These are phyloP conservation scores for Theobroma grandiflorum DNA, from an alignment of 441 rosid species.

Conservation along the genomic window DNA sequence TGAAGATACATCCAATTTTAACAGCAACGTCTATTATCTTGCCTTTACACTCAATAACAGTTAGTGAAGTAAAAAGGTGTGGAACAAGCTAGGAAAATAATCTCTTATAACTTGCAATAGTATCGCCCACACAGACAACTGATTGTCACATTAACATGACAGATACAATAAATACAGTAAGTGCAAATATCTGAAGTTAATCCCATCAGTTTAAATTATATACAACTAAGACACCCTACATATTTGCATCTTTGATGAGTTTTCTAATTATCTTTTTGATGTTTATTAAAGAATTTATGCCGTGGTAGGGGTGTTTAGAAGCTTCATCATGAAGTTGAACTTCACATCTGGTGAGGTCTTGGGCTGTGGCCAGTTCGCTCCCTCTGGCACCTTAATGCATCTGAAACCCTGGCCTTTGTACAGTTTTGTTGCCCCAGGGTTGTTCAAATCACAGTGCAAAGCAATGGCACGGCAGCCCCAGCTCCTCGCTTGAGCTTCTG, in stretches of 20 bases:
- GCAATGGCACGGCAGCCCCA: conserved; percentile 92
- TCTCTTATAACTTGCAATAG: background rate
- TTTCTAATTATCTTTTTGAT: background rate
- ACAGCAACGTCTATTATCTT: background rate
- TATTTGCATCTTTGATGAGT: conserved; percentile 8
- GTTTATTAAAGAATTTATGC: conserved; percentile 20
- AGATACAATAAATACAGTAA: background rate
- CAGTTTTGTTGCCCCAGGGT: conserved; percentile 70
- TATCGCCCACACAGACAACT: background rate
- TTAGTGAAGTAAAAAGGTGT: background rate
- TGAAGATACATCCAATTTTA: background rate
- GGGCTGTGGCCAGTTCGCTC: conserved; percentile 90
- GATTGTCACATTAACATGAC: background rate
- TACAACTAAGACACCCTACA: conserved; percentile 24
- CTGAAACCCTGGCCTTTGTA: conserved; percentile 80
- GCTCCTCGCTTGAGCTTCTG: conserved; percentile 80
- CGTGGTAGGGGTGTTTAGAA: conserved; percentile 50
- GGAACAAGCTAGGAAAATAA: background rate
- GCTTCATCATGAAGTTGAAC: conserved; percentile 94
- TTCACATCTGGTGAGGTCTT: conserved; percentile 67
- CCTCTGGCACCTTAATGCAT: conserved; percentile 74
- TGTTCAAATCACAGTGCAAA: conserved; percentile 83
- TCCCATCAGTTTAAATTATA: conserved; percentile 12
- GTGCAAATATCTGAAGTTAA: background rate
- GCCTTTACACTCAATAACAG: background rate